Evolutionary conservation across 2,329 filamentous ascomycete genomes (phyloP), one percentile per base, ranked within the genome.

Genomic region (Diplodia intermedia): DNA sequence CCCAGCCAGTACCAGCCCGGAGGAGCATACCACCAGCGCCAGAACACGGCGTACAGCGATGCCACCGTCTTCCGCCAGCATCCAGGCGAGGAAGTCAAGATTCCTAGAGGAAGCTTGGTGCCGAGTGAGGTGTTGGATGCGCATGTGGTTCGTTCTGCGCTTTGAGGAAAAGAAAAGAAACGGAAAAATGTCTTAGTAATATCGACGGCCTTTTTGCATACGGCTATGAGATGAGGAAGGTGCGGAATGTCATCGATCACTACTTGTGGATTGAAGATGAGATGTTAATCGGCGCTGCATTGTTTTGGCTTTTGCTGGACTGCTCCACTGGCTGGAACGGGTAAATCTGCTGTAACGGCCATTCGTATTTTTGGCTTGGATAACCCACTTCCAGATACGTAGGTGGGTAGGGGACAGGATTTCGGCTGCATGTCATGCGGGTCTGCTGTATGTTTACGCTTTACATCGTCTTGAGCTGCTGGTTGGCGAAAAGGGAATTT

Each of bases 11-110:
- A 68, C 53, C 52, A 65, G 47, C 43, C 50, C 1, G 36, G 11
- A 9, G 43, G 11, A 8, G 20, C 38, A 5, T 33, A 33, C 11
- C 57, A 69, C 20, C 68, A 57, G 50, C 61, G 60, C 40, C 57
- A 65, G 20, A 29, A 20, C 9, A 68, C 66, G 4, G 33, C 33
- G 12, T 43, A 65, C 20, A 69, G 67, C 55, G 67, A 69, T n/a
- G 78, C 78, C n/a, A 77, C 78, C 1, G 76, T 81, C 33, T 81
- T 81, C 72, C 73, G 75, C 56, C 74, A 75, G 38, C 79, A 81
- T 53, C 79, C 79, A 3, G 79, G 79, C 23, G 78, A 74, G 5
- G 78, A 81, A 69, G 78, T 81, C 4, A 68, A 76, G 63, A 78
- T 81, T 69, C 79, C 76, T 56, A 75, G 74, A 50, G 71, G 75